A percentile compares a stretch with the other conserved stretches of the same genome.
Conservation (phyloP, 106 monocot genomes). For the Acanthochlamys bracteata region DNA sequence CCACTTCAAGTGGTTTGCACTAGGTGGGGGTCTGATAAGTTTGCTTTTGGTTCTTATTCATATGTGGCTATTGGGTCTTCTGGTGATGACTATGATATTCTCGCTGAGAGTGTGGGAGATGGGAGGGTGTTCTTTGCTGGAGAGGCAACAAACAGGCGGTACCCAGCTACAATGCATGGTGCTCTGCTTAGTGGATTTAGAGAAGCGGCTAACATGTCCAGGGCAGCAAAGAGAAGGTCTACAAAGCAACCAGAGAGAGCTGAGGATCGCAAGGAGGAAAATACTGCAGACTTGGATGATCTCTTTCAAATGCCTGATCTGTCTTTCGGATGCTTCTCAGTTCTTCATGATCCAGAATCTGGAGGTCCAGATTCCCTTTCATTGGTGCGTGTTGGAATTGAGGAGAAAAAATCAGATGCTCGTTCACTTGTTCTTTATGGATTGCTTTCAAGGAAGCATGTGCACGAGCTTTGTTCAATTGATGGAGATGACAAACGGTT, state of each 20-base stretch:
- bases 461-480: constrained; percentile 38
- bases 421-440: constrained; percentile 49
- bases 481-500: constrained; percentile 59
- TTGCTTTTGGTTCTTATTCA: constrained; percentile 83
- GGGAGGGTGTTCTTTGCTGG: constrained; percentile 95
- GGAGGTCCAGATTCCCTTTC: constrained; percentile 34
- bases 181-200: constrained; percentile 88
- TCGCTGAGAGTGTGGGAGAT: constrained; percentile 68
- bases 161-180: constrained; percentile 97
- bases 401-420: constrained; percentile 31
- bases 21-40: constrained; percentile 81
- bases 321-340: constrained; percentile 51
- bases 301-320: constrained; percentile 48
- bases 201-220: constrained; percentile 87
- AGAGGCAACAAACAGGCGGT: constrained; percentile 84
- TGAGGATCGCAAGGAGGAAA: constrained; percentile 16
- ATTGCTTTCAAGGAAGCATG: constrained; percentile 49
- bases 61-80: constrained; percentile 88
- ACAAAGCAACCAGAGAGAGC: background rate
- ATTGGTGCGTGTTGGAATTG: constrained; percentile 43
- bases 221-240: constrained; percentile 36
- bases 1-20: constrained; percentile 89
- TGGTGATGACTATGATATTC: constrained; percentile 97
- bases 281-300: too few relatives aligned
- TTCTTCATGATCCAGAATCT: constrained; percentile 60